Evolutionary conservation across 148 eudicot species (phyloP).

Genomic region (Fagopyrum tataricum): DNA sequence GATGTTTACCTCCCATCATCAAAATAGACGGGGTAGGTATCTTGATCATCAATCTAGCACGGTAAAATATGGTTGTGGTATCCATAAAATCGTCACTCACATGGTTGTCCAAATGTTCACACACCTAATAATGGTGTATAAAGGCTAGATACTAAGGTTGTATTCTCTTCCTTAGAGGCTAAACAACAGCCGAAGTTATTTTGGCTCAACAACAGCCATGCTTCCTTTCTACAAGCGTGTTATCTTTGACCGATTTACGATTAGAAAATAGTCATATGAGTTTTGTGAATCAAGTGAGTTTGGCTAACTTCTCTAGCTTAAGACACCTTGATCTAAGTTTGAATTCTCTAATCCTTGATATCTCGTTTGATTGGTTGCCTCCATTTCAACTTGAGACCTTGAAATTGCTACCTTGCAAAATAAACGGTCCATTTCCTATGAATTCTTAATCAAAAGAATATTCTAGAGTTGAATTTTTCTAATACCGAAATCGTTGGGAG

Average conservation of each 20-base stretch:
- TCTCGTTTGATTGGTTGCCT: constrained; percentile 18
- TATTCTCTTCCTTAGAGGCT: too few species aligned
- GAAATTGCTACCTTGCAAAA: background rate
- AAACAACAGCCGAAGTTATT: too few species aligned
- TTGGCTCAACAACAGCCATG: too few species aligned
- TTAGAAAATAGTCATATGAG: constrained; percentile 4
- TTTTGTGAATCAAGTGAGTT: background rate
- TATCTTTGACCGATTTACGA: background rate
- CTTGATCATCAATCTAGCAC: too few species aligned
- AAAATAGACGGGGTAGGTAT: too few species aligned
- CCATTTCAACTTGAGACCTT: constrained; percentile 10
- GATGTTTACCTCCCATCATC: too few species aligned
- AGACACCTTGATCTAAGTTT: background rate
- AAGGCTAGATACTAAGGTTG: too few species aligned
- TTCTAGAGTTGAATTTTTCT: background rate
- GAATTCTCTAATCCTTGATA: constrained; percentile 5
- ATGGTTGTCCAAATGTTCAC: too few species aligned
- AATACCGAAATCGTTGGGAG: constrained; percentile 8
- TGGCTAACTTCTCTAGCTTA: constrained; percentile 16
- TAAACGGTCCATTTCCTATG: constrained; percentile 17
- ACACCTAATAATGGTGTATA: too few species aligned
- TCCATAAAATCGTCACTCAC: too few species aligned
- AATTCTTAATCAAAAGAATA: constrained; percentile 14
- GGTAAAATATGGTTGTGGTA: too few species aligned
- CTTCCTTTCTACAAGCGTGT: too few species aligned